Base-by-base conservation (phyloP, 2,329 filamentous ascomycete species). In the Trichoderma citrinoviride region DNA sequence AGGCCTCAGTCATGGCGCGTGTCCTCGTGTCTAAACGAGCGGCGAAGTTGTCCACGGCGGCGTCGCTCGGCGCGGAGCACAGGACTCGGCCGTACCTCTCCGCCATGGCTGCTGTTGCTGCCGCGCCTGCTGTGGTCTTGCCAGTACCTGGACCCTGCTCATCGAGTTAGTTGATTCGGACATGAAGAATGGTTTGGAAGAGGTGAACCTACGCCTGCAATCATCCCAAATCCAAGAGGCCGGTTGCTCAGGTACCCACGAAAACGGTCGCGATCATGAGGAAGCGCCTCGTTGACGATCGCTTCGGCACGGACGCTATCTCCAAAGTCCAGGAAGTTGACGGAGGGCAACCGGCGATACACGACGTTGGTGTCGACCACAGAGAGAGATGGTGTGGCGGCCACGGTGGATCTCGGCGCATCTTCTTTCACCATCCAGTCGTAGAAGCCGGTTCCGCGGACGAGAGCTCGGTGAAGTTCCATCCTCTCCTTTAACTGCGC, bases 101-200 rank as follows among this genome's bases (percentile, higher is more conserved):
- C 0, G 54, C 15, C 53, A 72, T 68, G 0, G 63, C 64, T 0
- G 72, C 33, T 0, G 68, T 15, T 0, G 41, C 54, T 0, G 49
- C 56, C 6, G 67, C 64, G 0, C 64, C 33, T 0, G 46, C 7
- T 0, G 64, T 47, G 0, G 70, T 71, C 12, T 71, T 71, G 0
- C 69, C 70, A 5, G 66, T 68, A 0, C 68, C 68, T 5, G 69
- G 55, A 0, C 50, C 55, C 68, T 70, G 37, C 5, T n/a, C 15
- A 41, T n/a, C 6, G 15, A 33, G 29, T 33, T 33, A 33, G 29
- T 10, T 33, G 10, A 2, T 33, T 33, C 10, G 10, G 7, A 33
- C 12, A 4, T 47, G 7, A 12, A 21, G 5, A 23, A 10, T 21
- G 5, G 67, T 67, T 67, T 27, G 29, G 12, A 29, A 33, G 29